Evolutionary conservation across 108 stramenopile species (phyloP).

Genomic region (Nitzschia sp.): DNA sequence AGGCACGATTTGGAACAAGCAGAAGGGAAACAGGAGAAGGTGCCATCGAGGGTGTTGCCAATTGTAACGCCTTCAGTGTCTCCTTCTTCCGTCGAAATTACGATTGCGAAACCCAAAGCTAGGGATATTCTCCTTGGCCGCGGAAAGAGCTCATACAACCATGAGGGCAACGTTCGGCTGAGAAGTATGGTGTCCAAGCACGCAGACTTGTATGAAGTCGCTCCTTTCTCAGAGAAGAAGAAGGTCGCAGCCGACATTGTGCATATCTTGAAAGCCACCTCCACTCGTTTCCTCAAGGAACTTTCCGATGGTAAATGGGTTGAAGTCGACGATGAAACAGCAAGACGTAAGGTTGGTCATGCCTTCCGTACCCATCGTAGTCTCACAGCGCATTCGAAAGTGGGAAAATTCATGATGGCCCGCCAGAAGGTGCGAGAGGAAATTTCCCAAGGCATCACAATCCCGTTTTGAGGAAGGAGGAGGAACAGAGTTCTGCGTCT

Average conservation of each 20-base stretch:
- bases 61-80: no score
- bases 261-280: background rate
- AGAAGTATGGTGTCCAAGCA: conserved; percentile 17
- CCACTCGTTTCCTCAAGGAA: conserved; percentile 26
- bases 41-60: no score
- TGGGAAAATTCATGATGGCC: no score
- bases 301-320: conserved; percentile 15
- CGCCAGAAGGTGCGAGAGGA: no score
- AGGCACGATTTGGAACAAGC: no score
- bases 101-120: no score
- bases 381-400: background rate
- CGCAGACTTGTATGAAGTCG: background rate
- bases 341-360: conserved; percentile 11
- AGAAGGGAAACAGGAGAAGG: no score
- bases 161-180: conserved; percentile 21
- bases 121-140: conserved; percentile 22
- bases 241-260: conserved; percentile 12
- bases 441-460: no score
- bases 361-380: conserved; percentile 7
- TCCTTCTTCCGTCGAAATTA: no score
- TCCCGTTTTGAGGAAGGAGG: no score
- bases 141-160: conserved; percentile 15
- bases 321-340: conserved; percentile 3
- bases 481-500: no score
- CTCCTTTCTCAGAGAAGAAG: background rate